These are phyloP conservation scores for Diaporthe vexans DNA, from an alignment of 2,329 filamentous ascomycete species.

Conservation along the genomic window DNA sequence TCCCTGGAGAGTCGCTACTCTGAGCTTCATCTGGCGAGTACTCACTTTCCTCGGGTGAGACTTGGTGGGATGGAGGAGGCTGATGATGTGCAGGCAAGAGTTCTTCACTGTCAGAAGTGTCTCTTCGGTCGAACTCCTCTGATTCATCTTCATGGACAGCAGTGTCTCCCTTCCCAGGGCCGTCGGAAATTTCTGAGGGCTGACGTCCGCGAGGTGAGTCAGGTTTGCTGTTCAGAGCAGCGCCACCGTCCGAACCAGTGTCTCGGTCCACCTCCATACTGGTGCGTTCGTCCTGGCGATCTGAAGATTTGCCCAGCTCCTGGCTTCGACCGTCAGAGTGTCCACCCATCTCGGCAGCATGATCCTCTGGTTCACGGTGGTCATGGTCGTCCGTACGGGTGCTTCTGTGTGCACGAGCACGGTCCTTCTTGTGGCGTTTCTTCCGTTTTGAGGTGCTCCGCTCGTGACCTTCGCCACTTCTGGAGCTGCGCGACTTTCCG, in stretches of 20 bases:
- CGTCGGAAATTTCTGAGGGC: neutral
- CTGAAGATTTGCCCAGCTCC: neutral
- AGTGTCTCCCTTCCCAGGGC: neutral
- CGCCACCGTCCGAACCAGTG: conserved; percentile 1
- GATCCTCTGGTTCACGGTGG: neutral
- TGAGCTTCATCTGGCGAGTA: conserved; percentile 11
- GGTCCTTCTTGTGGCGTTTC: neutral
- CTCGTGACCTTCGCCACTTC: neutral
- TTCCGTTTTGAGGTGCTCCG: neutral
- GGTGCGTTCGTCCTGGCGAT: too few relatives aligned
- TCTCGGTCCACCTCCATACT: neutral
- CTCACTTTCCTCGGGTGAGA: conserved; percentile 1
- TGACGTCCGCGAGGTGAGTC: neutral
- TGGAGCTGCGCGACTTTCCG: neutral
- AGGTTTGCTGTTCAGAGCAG: neutral
- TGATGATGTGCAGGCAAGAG: neutral
- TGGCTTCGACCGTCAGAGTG: neutral
- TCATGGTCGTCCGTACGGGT: neutral
- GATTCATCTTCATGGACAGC: neutral
- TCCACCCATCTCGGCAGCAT: neutral
- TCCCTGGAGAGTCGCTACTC: neutral
- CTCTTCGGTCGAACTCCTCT: neutral
- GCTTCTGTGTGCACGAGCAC: neutral
- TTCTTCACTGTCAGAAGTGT: neutral
- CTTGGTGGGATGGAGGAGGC: conserved; percentile 34